Evolutionary conservation across 2,329 filamentous ascomycete species (phyloP), one percentile per base, ranked within the genome.

Genomic region (Penicillium sp.): DNA sequence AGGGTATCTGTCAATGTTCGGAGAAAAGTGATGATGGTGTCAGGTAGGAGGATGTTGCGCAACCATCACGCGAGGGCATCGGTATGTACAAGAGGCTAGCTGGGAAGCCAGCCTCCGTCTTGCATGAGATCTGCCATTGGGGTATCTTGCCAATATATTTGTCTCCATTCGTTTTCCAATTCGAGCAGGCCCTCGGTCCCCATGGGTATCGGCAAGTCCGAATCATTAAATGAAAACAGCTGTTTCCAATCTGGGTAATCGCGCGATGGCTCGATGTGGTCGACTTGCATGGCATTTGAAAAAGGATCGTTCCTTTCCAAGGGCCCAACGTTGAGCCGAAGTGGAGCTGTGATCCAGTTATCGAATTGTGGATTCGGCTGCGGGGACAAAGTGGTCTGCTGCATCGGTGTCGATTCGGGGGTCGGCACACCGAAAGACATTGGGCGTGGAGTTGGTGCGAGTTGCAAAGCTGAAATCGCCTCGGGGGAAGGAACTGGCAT

Each of bases 151-250:
- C 64, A 62, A 37, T 68, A 68, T 6, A 68, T 60, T 42, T 67
- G 64, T n/a, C 65, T 59, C 65, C 65, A 68, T 48, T 68, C 65
- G 27, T 67, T 61, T 46, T 67, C 64, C 38, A 67, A 52, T 32
- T 67, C 63, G 4, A 61, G 57, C 3, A 67, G 47, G 13, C 61
- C 60, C 32, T 67, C 65, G 30, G 62, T 52, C 4, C 58, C 52
- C 45, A 65, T 59, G 2, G 63, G 60, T 4, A 57, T 54, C 2
- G 62, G 56, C 16, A 64, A 56, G 10, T 65, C 64, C 11, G 59
- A 45, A 39, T 65, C 64, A 3, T 57, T 57, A 30, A 66, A 66
- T 9, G 64, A 60, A 39, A 67, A 67, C 4, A 68, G 49, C 42
- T 67, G 64, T 20, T 62, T 57, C 65, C 65, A 67, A 41, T 67